Conservation (phyloP, 176 grass and related monocot genomes). For the Ananas comosus region DNA sequence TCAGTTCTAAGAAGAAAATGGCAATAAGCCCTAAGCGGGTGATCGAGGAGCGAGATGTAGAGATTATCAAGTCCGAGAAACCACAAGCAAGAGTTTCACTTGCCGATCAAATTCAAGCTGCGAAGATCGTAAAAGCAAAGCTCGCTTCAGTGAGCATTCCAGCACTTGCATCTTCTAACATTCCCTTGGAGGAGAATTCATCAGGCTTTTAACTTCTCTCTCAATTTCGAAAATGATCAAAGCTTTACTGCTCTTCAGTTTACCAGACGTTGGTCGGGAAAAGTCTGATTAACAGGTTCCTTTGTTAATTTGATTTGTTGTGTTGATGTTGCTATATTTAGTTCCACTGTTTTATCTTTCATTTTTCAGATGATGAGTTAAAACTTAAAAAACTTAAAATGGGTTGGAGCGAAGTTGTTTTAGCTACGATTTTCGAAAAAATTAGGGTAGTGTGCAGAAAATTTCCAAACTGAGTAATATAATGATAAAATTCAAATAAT, state of each 20-base stretch:
- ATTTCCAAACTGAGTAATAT: no score
- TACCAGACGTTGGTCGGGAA: background rate
- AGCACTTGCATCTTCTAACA: background rate
- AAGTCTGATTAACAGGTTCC: no score
- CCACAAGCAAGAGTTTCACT: background rate
- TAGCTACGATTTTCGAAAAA: no score
- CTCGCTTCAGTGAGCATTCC: background rate
- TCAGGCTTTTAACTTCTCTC: background rate
- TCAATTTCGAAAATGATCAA: background rate
- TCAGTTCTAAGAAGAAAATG: background rate
- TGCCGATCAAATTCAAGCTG: conserved; percentile 4
- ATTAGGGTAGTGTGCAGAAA: no score
- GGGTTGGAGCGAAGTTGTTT: no score
- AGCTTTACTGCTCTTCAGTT: background rate
- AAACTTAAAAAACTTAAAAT: no score
- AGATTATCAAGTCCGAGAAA: background rate
- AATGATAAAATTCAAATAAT: no score
- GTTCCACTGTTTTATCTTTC: no score
- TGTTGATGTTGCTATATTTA: no score
- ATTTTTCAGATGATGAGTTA: no score
- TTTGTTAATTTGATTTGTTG: no score
- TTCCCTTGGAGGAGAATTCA: background rate
- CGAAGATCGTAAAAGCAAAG: background rate
- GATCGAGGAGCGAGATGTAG: background rate
- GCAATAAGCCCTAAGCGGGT: background rate